These are phyloP conservation scores for Oenanthe javanica DNA, from an alignment of 140 eudicot genomes.

Conservation along the genomic window DNA sequence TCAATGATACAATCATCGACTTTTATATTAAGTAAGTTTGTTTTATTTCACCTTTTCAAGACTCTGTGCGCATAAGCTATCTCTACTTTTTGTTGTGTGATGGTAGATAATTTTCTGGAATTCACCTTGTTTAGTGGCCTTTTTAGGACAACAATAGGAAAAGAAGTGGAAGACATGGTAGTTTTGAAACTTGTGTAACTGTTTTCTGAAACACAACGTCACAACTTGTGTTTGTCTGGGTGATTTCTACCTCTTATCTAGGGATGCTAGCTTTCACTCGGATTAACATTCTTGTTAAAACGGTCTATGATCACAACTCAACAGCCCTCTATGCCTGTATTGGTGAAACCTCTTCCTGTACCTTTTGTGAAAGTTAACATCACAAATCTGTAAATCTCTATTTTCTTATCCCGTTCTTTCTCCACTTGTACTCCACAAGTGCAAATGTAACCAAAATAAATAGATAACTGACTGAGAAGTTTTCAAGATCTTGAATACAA, in stretches of 20 bases:
- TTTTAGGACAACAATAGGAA: neutral
- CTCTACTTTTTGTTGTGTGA: neutral
- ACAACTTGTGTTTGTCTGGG: constrained; percentile 2
- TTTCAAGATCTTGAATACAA: neutral
- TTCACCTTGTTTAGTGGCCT: neutral
- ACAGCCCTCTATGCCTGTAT: neutral
- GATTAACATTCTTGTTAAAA: neutral
- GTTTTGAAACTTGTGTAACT: neutral
- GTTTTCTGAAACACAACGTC: neutral
- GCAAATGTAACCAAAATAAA: neutral
- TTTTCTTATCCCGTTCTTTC: neutral
- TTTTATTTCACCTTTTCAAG: constrained; percentile 1
- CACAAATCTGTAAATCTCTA: neutral
- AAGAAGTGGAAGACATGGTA: neutral
- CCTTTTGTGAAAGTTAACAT: neutral
- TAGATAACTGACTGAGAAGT: neutral
- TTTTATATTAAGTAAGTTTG: constrained; percentile 81
- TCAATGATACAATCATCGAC: constrained; percentile 94
- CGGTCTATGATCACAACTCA: neutral
- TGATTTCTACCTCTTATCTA: neutral
- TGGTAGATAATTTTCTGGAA: neutral
- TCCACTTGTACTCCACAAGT: neutral
- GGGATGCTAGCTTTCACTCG: neutral
- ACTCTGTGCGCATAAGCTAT: neutral
- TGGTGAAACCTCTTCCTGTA: neutral